Evolutionary conservation across 2,329 filamentous ascomycete genomes (phyloP).

Genomic region (Alternaria panax): DNA sequence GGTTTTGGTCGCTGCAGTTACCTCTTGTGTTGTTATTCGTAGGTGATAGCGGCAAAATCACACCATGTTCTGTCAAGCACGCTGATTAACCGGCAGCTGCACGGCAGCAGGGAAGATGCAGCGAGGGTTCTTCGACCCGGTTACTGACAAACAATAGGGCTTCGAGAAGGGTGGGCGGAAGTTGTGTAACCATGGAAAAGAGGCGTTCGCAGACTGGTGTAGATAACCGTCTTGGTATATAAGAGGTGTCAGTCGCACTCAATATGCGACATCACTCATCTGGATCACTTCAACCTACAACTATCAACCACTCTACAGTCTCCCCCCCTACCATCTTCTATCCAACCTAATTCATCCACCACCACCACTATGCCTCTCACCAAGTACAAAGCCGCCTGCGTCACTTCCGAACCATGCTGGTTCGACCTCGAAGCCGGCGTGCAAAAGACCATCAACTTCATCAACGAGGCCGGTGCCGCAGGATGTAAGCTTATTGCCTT

Average conservation of each 20-base stretch:
- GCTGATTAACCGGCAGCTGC: neutral
- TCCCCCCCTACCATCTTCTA: too few relatives aligned
- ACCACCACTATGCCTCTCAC: constrained; percentile 52
- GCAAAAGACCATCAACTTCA: constrained; percentile 64
- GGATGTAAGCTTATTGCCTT: constrained; percentile 63
- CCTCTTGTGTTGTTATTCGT: neutral
- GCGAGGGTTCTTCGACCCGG: too few relatives aligned
- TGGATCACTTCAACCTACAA: too few relatives aligned
- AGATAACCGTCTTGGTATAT: neutral
- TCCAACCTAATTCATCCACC: too few relatives aligned
- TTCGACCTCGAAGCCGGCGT: constrained; percentile 66
- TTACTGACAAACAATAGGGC: constrained; percentile 3
- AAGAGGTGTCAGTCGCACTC: neutral
- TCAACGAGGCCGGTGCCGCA: constrained; percentile 62
- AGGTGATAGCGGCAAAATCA: neutral
- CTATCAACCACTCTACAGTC: too few relatives aligned
- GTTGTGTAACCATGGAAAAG: neutral
- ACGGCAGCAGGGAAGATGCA: constrained; percentile 1
- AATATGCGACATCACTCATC: neutral
- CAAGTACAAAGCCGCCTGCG: too few relatives aligned
- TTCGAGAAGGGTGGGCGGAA: neutral
- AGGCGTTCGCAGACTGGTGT: too few relatives aligned
- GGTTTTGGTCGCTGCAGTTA: neutral
- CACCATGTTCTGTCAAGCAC: neutral
- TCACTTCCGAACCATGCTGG: constrained; percentile 63